A percentile compares a stretch with the other conserved stretches of the same genome.
phyloP scores from a whole-genome alignment of 768 basidiomycete genomes.

The Panus rudis region DNA sequence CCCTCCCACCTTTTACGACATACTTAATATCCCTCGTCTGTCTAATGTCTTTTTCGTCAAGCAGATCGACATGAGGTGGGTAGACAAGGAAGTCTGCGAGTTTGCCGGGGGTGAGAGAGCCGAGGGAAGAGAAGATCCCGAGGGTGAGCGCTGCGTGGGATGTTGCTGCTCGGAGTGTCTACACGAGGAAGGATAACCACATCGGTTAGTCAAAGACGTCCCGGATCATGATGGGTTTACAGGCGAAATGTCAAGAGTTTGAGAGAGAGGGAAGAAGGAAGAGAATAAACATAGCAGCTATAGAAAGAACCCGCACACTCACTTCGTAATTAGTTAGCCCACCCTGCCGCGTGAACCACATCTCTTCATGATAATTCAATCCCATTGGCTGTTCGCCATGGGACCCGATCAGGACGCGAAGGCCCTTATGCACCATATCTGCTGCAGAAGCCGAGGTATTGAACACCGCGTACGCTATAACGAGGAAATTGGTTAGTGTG shows the following conservation, averaged over 20 bases:
- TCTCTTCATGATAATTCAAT: slow-evolving; percentile 71
- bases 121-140: slow-evolving; percentile 54
- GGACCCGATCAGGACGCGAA: slow-evolving; percentile 61
- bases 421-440: slow-evolving; percentile 59
- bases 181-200: neutral
- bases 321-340: slow-evolving; percentile 71
- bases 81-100: slow-evolving; percentile 69
- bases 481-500: too few relatives aligned
- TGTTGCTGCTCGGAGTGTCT: slow-evolving; percentile 68
- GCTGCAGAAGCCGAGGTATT: slow-evolving; percentile 65
- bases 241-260: too few relatives aligned
- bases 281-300: too few relatives aligned
- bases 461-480: slow-evolving; percentile 52
- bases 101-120: slow-evolving; percentile 57
- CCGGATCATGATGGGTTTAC: neutral
- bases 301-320: neutral
- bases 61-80: slow-evolving; percentile 50
- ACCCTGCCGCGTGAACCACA: slow-evolving; percentile 56
- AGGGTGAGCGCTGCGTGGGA: slow-evolving; percentile 57
- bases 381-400: slow-evolving; percentile 72
- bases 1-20: slow-evolving; percentile 58
- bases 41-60: slow-evolving; percentile 44
- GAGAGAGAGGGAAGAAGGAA: too few relatives aligned
- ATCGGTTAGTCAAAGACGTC: neutral
- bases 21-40: slow-evolving; percentile 44